Evolutionary conservation across 192 early-diverging fungal genomes (phyloP), one percentile per base, ranked within the genome.

Genomic region (Pilobolus umbonatus): DNA sequence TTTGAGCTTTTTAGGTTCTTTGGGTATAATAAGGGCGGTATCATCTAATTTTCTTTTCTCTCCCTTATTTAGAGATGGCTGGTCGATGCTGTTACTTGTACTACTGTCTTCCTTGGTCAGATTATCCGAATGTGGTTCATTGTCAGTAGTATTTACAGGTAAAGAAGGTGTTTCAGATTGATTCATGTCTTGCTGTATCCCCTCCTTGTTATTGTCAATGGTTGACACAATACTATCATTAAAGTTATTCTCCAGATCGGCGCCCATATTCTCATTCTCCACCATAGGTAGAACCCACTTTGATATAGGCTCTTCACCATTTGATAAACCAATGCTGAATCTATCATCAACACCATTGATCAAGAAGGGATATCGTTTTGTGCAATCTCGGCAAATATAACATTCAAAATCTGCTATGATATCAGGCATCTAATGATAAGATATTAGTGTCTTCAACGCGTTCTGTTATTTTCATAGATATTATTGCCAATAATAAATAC

Each of bases 331-430:
- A 8, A 69, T 25, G 4, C 52, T 26, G 31, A 54, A 54, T 14
- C 35, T 35, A 24, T 38, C 52, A 24, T 54, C 34, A 38, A 38
- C 38, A 1, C 52, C 62, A 61, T 75, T 67, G 28, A 65, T 56
- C 29, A 85, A 46, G 35, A 76, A 74, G 2, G 80, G 57, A 51
- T 82, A 64, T 1, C 58, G 65, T 2, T 36, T 63, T 5, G 82
- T 80, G 42, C 89, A 91, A 4, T 61, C 65, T 3, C 82, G 71
- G 74, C 89, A 91, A 26, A 89, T 75, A 58, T 80, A 89, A 30
- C 88, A 83, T 32, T 82, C 83, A 56, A 85, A 83, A 24, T 67
- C 65, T 22, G 74, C 77, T 15, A 58, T 31, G 24, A 63, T 60
- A 10, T 81, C 79, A 5, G 82, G 84, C 10, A 75, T 58, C 79